phyloP scores from a whole-genome alignment of 2,329 filamentous ascomycete species.

The Pseudogymnoascus sp. region DNA sequence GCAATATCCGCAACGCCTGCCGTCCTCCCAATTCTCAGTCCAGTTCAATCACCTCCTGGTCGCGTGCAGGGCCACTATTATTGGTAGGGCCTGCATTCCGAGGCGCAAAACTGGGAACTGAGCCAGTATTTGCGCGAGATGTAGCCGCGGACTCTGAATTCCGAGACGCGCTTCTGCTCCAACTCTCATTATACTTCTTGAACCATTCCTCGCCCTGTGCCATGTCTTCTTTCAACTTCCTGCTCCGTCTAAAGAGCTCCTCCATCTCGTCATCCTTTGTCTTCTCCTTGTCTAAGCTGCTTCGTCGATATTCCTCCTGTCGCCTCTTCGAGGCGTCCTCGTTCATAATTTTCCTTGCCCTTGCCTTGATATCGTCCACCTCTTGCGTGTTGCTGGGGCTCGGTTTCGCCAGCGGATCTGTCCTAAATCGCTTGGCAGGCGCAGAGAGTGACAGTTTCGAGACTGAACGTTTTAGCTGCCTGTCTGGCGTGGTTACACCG shows the following conservation, averaged over 20 bases:
- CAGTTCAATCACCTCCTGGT: conserved; percentile 1
- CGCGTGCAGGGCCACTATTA: neutral
- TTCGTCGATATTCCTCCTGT: neutral
- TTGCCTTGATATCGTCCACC: conserved; percentile 15
- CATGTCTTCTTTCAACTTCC: conserved; percentile 29
- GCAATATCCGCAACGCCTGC: neutral
- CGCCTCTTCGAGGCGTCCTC: neutral
- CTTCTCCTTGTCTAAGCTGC: conserved; percentile 13
- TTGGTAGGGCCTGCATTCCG: neutral
- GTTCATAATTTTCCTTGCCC: conserved; percentile 7
- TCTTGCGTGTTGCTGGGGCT: conserved; percentile 22
- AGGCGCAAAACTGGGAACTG: neutral
- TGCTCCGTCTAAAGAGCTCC: conserved; percentile 29
- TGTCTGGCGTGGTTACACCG: conserved; percentile 5
- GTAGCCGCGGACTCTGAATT: neutral
- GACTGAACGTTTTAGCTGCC: conserved; percentile 16
- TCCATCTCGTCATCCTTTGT: conserved; percentile 23
- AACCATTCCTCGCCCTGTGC: conserved; percentile 29
- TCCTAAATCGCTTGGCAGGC: neutral
- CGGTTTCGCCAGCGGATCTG: conserved; percentile 15
- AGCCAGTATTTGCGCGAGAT: neutral
- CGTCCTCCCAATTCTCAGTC: neutral
- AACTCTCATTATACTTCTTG: conserved; percentile 21
- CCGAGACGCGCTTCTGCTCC: conserved; percentile 9
- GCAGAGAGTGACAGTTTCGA: conserved; percentile 2